Conservation (phyloP, 2,329 filamentous ascomycete species). For the Clonostachys rhizophaga region DNA sequence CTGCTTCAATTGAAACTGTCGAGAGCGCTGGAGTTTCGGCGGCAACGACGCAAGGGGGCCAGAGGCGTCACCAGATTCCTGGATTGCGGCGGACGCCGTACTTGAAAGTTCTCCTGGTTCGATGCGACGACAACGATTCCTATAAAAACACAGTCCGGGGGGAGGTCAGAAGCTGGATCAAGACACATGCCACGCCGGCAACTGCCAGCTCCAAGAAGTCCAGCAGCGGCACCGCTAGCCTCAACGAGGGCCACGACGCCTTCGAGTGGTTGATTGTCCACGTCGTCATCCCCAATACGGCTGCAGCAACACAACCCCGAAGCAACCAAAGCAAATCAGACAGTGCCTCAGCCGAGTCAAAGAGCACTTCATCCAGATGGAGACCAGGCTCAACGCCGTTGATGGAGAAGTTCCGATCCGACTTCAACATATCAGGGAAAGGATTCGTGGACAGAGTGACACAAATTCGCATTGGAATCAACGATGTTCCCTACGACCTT, state of each 20-base stretch:
- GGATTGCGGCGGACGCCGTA: slow-evolving; percentile 91
- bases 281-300: slow-evolving; percentile 82
- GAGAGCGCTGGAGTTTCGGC: slow-evolving; percentile 25
- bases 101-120: slow-evolving; percentile 80
- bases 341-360: slow-evolving; percentile 59
- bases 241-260: slow-evolving; percentile 90
- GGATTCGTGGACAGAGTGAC: slow-evolving; percentile 70
- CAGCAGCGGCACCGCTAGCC: slow-evolving; percentile 14
- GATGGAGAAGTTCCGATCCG: slow-evolving; percentile 81
- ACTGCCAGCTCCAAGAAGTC: slow-evolving; percentile 47
- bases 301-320: slow-evolving; percentile 73
- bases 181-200: slow-evolving; percentile 61
- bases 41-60: slow-evolving; percentile 17
- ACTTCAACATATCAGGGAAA: slow-evolving; percentile 78
- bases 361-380: slow-evolving; percentile 66
- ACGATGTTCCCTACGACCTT: slow-evolving; percentile 62
- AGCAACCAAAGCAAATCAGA: slow-evolving; percentile 52
- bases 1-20: slow-evolving; percentile 27
- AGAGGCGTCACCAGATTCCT: slow-evolving; percentile 86
- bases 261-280: slow-evolving; percentile 95
- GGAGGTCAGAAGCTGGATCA: slow-evolving; percentile 87
- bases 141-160: slow-evolving; percentile 80
- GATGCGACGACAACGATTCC: slow-evolving; percentile 92
- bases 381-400: slow-evolving; percentile 75
- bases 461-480: slow-evolving; percentile 76